These are phyloP conservation scores for Calcarisporium arbuscula DNA, from an alignment of 2,329 filamentous ascomycete genomes.

Conservation along the genomic window DNA sequence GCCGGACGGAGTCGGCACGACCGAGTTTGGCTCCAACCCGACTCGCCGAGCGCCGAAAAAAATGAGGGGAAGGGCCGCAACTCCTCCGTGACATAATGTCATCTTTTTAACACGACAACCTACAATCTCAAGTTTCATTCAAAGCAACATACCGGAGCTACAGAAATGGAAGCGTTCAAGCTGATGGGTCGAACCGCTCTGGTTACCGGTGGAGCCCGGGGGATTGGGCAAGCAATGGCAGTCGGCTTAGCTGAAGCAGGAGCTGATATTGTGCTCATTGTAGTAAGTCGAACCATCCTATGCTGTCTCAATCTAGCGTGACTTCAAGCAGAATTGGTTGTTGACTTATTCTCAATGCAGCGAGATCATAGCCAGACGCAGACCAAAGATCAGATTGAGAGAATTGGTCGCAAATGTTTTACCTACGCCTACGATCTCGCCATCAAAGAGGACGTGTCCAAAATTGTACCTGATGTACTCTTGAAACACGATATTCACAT, in stretches of 20 bases:
- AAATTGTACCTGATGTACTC: neutral
- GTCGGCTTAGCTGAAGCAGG: neutral
- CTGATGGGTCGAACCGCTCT: conserved; percentile 1
- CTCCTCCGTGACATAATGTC: too few relatives aligned
- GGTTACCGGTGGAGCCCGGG: neutral
- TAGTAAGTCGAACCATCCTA: too few relatives aligned
- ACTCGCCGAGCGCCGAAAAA: too few relatives aligned
- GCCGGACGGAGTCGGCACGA: too few relatives aligned
- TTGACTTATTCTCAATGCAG: neutral
- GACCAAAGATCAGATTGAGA: conserved; percentile 2
- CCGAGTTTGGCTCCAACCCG: too few relatives aligned
- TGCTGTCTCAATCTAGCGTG: too few relatives aligned
- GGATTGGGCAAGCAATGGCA: conserved; percentile 1
- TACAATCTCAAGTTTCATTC: too few relatives aligned
- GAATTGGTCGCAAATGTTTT: conserved; percentile 1
- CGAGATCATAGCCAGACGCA: neutral
- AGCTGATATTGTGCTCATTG: conserved; percentile 2
- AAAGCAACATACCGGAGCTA: too few relatives aligned
- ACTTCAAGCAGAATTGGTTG: too few relatives aligned
- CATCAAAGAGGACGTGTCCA: neutral
- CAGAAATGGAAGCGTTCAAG: conserved; percentile 3
- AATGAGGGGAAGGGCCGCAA: too few relatives aligned
- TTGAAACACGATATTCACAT: neutral
- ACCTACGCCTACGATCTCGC: neutral
- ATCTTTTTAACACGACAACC: too few relatives aligned